A percentile compares a stretch with the other conserved stretches of the same genome.
Conservation (phyloP, 371 early-diverging fungal species). For the Mortierella sp. region DNA sequence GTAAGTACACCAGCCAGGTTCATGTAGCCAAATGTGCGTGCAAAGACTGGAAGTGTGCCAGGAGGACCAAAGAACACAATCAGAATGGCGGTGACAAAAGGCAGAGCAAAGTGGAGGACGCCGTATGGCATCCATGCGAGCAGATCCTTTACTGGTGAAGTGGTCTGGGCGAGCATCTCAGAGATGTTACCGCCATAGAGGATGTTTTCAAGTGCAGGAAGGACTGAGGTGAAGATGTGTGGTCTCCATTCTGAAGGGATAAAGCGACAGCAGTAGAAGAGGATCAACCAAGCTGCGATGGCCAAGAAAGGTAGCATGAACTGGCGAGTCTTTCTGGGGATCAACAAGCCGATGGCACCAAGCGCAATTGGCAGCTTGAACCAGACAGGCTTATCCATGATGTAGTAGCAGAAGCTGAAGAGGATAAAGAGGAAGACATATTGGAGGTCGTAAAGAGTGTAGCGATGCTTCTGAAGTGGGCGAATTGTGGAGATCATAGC, state of each 20-base stretch:
- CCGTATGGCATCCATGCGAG: conserved; percentile 83
- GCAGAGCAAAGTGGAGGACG: conserved; percentile 75
- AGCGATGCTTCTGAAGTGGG: conserved; percentile 42
- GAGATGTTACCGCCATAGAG: conserved; percentile 78
- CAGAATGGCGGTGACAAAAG: conserved; percentile 64
- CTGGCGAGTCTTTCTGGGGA: conserved; percentile 52
- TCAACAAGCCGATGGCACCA: conserved; percentile 41
- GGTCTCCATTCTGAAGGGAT: conserved; percentile 71
- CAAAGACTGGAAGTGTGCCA: conserved; percentile 67
- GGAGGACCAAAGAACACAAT: conserved; percentile 68
- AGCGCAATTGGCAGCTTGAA: conserved; percentile 51
- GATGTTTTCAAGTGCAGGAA: conserved; percentile 78
- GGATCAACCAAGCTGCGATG: conserved; percentile 72
- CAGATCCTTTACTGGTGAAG: conserved; percentile 69
- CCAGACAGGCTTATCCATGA: conserved; percentile 56
- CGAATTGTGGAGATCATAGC: conserved; percentile 35
- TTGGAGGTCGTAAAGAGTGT: conserved; percentile 57
- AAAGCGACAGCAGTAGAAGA: conserved; percentile 74
- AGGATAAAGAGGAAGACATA: conserved; percentile 54
- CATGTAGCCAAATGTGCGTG: conserved; percentile 76
- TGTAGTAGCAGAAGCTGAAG: conserved; percentile 53
- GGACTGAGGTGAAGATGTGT: conserved; percentile 74
- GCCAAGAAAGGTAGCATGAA: conserved; percentile 71
- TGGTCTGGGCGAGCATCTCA: conserved; percentile 69
- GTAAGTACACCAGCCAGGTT: conserved; percentile 78